Percentiles rank a stretch among this genome's conserved stretches.
phyloP scores from a whole-genome alignment of 1,284 basidiomycete genomes.

The Pascua sp. region DNA sequence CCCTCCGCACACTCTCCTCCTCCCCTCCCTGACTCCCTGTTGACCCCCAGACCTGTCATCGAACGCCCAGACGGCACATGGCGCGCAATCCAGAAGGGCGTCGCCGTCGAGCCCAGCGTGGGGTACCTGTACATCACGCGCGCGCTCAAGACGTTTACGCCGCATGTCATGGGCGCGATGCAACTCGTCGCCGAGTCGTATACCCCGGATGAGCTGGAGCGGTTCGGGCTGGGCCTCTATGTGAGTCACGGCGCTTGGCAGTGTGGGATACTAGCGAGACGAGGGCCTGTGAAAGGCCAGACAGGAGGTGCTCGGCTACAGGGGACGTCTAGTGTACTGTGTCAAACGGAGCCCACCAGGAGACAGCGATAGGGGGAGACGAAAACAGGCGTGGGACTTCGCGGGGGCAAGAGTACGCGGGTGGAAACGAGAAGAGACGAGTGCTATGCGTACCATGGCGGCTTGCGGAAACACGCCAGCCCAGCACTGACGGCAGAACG shows the following conservation, averaged over 20 bases:
- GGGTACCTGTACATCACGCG: conserved; percentile 75
- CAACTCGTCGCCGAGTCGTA: conserved; percentile 71
- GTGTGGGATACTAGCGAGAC: not conserved
- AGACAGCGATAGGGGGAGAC: too few relatives aligned
- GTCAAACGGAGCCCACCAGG: too few relatives aligned
- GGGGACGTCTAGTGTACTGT: too few relatives aligned
- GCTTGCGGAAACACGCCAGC: not conserved
- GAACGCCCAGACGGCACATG: conserved; percentile 65
- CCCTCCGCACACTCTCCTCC: too few relatives aligned
- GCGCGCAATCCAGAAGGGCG: conserved; percentile 73
- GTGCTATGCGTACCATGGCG: too few relatives aligned
- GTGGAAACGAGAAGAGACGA: too few relatives aligned
- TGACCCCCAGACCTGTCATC: conserved; percentile 66
- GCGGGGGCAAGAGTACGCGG: too few relatives aligned
- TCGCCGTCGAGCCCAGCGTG: conserved; percentile 65
- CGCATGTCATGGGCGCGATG: conserved; percentile 73
- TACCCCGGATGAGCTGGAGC: conserved; percentile 62
- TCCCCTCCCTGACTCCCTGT: not conserved
- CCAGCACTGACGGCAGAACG: conserved; percentile 25
- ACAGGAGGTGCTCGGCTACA: not conserved
- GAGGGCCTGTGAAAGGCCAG: too few relatives aligned
- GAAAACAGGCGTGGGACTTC: too few relatives aligned
- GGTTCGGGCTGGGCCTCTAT: conserved; percentile 67
- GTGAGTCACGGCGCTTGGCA: conserved; percentile 31
- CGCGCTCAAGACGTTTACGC: conserved; percentile 69